Base-by-base conservation (phyloP, 805 yeast genomes). In the Starmerella bacillaris region DNA sequence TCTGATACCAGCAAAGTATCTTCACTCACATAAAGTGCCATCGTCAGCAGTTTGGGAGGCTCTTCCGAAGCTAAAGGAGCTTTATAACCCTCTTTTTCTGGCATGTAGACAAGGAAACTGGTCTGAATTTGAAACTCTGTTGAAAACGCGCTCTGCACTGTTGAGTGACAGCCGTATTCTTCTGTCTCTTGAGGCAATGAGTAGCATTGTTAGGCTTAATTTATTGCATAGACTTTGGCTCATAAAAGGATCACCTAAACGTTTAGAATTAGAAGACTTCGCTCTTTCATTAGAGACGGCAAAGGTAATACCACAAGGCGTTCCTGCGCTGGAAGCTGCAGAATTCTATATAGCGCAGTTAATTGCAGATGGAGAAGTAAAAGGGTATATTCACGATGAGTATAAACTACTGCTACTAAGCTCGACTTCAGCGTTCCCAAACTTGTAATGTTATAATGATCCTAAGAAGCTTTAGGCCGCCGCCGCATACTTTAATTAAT, bases 361-460 rank as follows among this genome's bases (percentile, higher is more conserved):
- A 18, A 43, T 47, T 8, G 12, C 28, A 9, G 27, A 33, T 3
- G 50, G 50, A 17, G 37, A 42, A n/a, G 40, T 46, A 12, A 41
- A 45, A 27, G 51, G 51, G 8, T 45, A 43, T 24, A 42, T 49
- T 12, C 42, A 39, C 26, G 44, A 44, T 16, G 42, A 34, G 12
- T 21, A 35, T 24, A 33, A 35, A 14, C 39, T 41, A n/a, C 18
- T 48, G 5, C 42, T 46, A 31, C 32, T 48, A 9, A 45, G 47
- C 31, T 36, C 36, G 16, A 31, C 34, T 18, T 33, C 37, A 21
- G 48, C 51, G 20, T 48, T 48, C 35, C 51, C 50, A 2, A 30
- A 20, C 2, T 29, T 47, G 1, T n/a, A n/a, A n/a, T n/a, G n/a
- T n/a, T n/a, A n/a, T n/a, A n/a, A n/a, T n/a, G n/a, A n/a, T n/a